phyloP scores from a whole-genome alignment of 306 rosid genomes.

The Prunus davidiana region DNA sequence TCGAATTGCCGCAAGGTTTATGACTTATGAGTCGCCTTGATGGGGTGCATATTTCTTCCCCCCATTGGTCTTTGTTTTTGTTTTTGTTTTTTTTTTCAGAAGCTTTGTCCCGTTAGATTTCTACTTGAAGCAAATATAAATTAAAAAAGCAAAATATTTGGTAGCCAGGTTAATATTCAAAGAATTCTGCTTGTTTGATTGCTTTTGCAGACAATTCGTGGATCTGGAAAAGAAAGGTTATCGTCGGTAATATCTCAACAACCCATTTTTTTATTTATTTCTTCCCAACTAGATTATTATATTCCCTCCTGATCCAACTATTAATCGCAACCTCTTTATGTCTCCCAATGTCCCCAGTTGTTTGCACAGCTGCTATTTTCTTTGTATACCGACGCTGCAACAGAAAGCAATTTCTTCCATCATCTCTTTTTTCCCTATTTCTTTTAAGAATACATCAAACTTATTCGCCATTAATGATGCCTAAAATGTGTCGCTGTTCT shows the following conservation, averaged over 20 bases:
- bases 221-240: neutral
- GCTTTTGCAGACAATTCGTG: neutral
- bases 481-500: neutral
- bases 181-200: neutral
- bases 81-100: too few species aligned
- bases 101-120: too few species aligned
- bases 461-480: neutral
- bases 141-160: too few species aligned
- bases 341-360: too few species aligned
- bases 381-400: neutral
- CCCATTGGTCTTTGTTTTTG: too few species aligned
- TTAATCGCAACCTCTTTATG: neutral
- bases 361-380: neutral
- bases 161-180: neutral
- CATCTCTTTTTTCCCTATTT: neutral
- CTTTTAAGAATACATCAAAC: neutral
- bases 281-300: neutral
- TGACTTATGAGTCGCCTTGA: too few species aligned
- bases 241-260: neutral
- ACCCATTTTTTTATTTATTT: neutral
- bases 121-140: too few species aligned
- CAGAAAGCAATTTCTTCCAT: neutral
- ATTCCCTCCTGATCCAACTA: neutral
- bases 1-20: neutral
- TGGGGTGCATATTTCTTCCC: too few species aligned